Conservation (phyloP, 2,329 filamentous ascomycete genomes). For the Onygenales sp. region DNA sequence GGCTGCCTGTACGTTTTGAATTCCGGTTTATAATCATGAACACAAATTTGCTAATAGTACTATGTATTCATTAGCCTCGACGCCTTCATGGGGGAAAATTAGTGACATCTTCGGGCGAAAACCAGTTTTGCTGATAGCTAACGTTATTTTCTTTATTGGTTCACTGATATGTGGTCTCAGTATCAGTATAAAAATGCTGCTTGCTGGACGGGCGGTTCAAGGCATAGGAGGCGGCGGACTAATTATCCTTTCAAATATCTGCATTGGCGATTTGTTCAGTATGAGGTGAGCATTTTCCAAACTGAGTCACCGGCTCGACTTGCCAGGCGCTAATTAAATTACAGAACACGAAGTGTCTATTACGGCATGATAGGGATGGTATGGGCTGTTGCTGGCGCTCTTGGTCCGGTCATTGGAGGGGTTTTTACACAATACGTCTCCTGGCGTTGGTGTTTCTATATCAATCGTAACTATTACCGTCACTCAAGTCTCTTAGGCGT, state of each 20-base stretch:
- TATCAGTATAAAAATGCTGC: slow-evolving; percentile 51
- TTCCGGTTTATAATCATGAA: slow-evolving; percentile 6
- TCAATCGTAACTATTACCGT: slow-evolving; percentile 39
- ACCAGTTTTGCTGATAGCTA: slow-evolving; percentile 50
- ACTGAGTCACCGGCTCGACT: no score
- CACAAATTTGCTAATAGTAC: background rate
- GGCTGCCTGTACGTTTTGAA: slow-evolving; percentile 18
- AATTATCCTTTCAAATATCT: slow-evolving; percentile 55
- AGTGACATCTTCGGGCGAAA: slow-evolving; percentile 61
- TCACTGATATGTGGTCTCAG: slow-evolving; percentile 52
- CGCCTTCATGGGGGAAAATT: slow-evolving; percentile 50
- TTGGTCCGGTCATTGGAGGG: slow-evolving; percentile 54
- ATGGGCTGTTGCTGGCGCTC: slow-evolving; percentile 51
- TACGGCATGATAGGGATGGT: slow-evolving; percentile 53
- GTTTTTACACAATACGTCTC: slow-evolving; percentile 49
- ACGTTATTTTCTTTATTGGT: slow-evolving; percentile 52
- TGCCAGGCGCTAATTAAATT: background rate
- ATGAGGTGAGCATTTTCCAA: slow-evolving; percentile 32
- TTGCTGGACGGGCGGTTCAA: slow-evolving; percentile 53
- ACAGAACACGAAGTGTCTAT: slow-evolving; percentile 46
- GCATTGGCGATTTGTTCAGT: slow-evolving; percentile 55
- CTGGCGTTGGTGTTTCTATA: slow-evolving; percentile 54
- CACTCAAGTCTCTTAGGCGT: slow-evolving; percentile 15
- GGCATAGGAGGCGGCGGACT: slow-evolving; percentile 56
- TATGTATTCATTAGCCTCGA: slow-evolving; percentile 19